These are phyloP conservation scores for Salvia splendens DNA, from an alignment of 257 asterid species.

Conservation along the genomic window DNA sequence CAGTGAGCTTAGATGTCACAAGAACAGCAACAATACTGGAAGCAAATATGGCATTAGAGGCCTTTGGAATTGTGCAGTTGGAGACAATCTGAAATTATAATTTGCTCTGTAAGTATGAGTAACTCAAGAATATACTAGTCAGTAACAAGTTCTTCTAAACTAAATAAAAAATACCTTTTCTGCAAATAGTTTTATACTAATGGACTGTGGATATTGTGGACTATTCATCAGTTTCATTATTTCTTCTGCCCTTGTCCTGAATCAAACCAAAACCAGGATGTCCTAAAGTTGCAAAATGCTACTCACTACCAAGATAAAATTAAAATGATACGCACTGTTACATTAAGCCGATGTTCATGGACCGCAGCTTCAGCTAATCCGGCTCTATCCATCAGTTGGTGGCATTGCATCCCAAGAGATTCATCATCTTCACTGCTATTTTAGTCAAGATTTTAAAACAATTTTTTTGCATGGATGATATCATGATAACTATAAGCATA, in stretches of 20 bases:
- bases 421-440: constrained; percentile 37
- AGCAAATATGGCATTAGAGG: constrained; percentile 56
- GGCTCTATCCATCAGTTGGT: constrained; percentile 57
- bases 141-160: constrained; percentile 19
- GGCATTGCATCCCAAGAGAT: constrained; percentile 40
- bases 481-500: background rate
- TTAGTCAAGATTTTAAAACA: constrained; percentile 13
- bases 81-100: constrained; percentile 62
- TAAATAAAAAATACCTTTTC: constrained; percentile 56
- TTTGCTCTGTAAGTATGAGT: constrained; percentile 24
- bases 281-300: constrained; percentile 6
- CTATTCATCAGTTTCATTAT: constrained; percentile 47
- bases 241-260: constrained; percentile 61
- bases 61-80: constrained; percentile 50
- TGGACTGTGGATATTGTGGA: constrained; percentile 63
- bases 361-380: constrained; percentile 68
- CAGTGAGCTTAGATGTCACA: constrained; percentile 60
- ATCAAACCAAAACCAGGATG: constrained; percentile 27
- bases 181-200: constrained; percentile 65
- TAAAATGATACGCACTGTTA: constrained; percentile 50
- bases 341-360: constrained; percentile 54
- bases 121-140: constrained; percentile 24
- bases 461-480: background rate
- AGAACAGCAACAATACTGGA: constrained; percentile 59
- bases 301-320: constrained; percentile 7